Evolutionary conservation across 163 green algal genomes (phyloP).

Genomic region (Trebouxia gelatinosa): DNA sequence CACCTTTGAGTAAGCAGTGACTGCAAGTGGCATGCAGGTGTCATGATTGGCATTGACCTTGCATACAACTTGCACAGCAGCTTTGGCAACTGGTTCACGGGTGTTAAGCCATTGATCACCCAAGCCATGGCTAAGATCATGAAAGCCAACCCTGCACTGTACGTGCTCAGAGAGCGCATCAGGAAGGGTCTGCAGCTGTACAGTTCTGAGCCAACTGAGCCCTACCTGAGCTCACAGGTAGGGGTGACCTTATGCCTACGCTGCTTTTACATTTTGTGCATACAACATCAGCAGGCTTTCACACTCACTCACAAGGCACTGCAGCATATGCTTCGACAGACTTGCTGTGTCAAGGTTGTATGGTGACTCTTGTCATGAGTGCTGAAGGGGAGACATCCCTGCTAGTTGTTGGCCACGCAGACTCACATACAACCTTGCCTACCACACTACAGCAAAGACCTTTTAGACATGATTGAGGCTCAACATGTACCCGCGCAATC

Average conservation of each 20-base stretch:
- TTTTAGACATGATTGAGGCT: too few species aligned
- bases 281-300: background rate
- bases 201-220: constrained; percentile 97
- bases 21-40: constrained; percentile 48
- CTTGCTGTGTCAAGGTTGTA: too few species aligned
- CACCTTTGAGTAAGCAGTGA: too few species aligned
- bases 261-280: too few species aligned
- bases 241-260: too few species aligned
- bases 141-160: constrained; percentile 96
- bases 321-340: too few species aligned
- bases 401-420: too few species aligned
- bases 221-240: constrained; percentile 87
- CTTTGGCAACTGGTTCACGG: constrained; percentile 99
- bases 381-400: too few species aligned
- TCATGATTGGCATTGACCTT: constrained; percentile 98
- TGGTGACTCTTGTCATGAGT: too few species aligned
- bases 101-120: constrained; percentile 93
- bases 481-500: too few species aligned
- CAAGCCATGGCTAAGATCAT: constrained; percentile 90
- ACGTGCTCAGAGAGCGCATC: constrained; percentile 98
- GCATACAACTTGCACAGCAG: constrained; percentile 98
- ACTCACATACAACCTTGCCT: too few species aligned
- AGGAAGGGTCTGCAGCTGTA: constrained; percentile 99
- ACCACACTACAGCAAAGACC: too few species aligned
- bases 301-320: background rate